Base-by-base conservation (phyloP, 495 filamentous ascomycete species). In the Amniculicola lignicola region DNA sequence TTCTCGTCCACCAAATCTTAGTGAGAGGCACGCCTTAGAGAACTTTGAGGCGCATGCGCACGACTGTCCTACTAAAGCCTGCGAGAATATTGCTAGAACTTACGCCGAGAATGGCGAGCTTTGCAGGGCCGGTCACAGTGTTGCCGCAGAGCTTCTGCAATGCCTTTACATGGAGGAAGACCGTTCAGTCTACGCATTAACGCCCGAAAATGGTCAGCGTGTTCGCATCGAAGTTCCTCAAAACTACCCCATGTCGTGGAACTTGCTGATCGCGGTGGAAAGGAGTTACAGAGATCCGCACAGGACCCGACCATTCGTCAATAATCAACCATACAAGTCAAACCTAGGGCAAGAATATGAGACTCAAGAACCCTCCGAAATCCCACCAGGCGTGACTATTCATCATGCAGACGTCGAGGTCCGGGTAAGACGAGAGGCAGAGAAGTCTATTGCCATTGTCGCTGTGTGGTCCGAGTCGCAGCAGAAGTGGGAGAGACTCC, bases 121-220 rank as follows among this genome's bases (percentile, higher is more conserved):
- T 2, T 61, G 58, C 23, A 21, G 18, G 7, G 51, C 50, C 14
- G 58, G 58, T 5, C 51, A 56, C 21, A n/a, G 14, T 2, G 22
- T 16, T 21, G 58, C 51, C 21, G 51, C 55, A 37, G n/a, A 2
- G 7, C 21, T 61, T 7, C 44, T 61, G 0, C 51, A 51, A 31
- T 61, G 45, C 31, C 45, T 61, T 4, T 61, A 55, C 31, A 61
- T 61, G 58, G 51, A 61, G 6, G 4, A 43, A 12, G 44, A 43
- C 22, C 19, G 28, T 9, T 15, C 38, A 10, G 45, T 56, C 2
- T 56, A 56, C 21, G 44, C 51, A 6, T 40, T 22, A 4, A 44
- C 48, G 15, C 24, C 31, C n/a, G 51, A 61, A 23, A 27, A 35
- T 24, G 51, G 29, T 3, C 9, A 23, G 11, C 22, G 29, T 0